phyloP scores from a whole-genome alignment of 495 filamentous ascomycete genomes.

The Cercophora samala region DNA sequence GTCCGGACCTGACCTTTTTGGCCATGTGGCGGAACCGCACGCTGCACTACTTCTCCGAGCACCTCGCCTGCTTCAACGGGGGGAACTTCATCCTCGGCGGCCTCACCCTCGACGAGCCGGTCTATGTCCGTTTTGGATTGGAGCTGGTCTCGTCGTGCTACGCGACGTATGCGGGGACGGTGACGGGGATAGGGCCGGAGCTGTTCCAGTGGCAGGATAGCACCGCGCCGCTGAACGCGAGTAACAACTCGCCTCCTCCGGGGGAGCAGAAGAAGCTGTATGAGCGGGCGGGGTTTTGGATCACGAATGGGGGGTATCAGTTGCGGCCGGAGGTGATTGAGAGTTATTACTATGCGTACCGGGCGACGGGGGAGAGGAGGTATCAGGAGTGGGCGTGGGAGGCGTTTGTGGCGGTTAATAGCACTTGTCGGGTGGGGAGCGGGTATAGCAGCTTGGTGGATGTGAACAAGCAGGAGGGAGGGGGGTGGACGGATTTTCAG shows the following conservation, averaged over 20 bases:
- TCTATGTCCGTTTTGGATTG: conserved; percentile 73
- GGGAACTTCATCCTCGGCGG: conserved; percentile 89
- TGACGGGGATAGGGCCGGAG: conserved; percentile 78
- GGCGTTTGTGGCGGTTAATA: conserved; percentile 68
- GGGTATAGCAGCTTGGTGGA: conserved; percentile 65
- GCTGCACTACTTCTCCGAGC: conserved; percentile 53
- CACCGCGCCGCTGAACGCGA: conserved; percentile 35
- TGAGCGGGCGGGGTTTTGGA: conserved; percentile 67
- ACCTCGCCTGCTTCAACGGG: conserved; percentile 80
- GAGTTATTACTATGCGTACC: conserved; percentile 84
- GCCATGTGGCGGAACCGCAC: conserved; percentile 57
- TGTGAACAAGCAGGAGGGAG: conserved; percentile 64
- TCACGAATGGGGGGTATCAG: conserved; percentile 58
- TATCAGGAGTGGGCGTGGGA: conserved; percentile 87
- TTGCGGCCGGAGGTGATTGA: conserved; percentile 85
- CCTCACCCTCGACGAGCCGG: conserved; percentile 56
- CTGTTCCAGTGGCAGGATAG: conserved; percentile 65
- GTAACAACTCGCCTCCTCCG: conserved; percentile 43
- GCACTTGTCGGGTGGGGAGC: conserved; percentile 57
- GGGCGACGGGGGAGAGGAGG: conserved; percentile 65
- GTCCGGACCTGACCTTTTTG: conserved; percentile 74
- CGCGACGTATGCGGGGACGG: conserved; percentile 65
- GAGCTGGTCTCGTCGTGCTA: conserved; percentile 70
- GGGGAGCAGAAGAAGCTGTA: conserved; percentile 56
- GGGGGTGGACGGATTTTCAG: conserved; percentile 63